Evolutionary conservation across 1,284 basidiomycete genomes (phyloP).

Genomic region (Malassezia dermatis): DNA sequence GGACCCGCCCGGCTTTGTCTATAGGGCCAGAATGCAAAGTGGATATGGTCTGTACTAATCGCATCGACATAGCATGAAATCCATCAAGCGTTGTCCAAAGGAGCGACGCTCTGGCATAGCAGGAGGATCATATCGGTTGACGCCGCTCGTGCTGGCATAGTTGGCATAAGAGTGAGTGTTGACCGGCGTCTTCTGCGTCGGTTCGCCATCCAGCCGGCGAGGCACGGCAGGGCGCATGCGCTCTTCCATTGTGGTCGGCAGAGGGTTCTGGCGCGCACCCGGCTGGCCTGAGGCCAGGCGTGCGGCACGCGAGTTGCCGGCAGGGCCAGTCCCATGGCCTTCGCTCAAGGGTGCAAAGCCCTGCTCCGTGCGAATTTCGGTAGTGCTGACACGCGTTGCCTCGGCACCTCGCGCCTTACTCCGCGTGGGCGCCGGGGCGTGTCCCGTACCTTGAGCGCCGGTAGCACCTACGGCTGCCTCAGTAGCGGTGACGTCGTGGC

Average conservation of each 20-base stretch:
- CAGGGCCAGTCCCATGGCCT: neutral
- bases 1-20: no score
- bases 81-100: conserved; percentile 15
- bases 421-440: neutral
- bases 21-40: neutral
- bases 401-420: neutral
- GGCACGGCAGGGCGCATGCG: neutral
- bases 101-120: conserved; percentile 10
- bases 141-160: neutral
- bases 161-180: neutral
- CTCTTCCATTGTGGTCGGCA: neutral
- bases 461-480: neutral
- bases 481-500: neutral
- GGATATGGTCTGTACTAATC: conserved; percentile 1
- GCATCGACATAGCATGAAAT: conserved; percentile 17
- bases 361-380: conserved; percentile 17
- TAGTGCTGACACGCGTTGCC: conserved; percentile 8
- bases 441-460: neutral
- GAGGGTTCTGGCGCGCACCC: neutral
- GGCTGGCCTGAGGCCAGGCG: neutral
- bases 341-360: conserved; percentile 1
- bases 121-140: neutral
- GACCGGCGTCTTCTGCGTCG: neutral
- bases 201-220: neutral
- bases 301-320: neutral